A percentile compares a stretch with the other conserved stretches of the same genome.
Evolutionary conservation across 305 asterid genomes (phyloP).

Genomic region (Solanum chacoense): DNA sequence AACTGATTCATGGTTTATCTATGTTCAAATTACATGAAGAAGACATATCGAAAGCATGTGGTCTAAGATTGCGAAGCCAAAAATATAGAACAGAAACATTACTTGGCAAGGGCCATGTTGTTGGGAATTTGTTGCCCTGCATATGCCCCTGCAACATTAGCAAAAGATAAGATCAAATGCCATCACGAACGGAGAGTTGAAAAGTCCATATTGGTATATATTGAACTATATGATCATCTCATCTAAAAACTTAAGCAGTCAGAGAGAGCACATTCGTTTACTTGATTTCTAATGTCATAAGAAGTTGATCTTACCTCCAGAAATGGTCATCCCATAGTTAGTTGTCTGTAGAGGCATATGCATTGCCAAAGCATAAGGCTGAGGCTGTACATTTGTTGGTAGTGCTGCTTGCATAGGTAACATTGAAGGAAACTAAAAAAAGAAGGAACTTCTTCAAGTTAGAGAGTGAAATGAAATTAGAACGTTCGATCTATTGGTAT

Average conservation of each 20-base stretch:
- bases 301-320: constrained; percentile 27
- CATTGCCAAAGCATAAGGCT: constrained; percentile 24
- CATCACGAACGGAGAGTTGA: background rate
- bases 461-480: background rate
- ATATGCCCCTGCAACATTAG: constrained; percentile 36
- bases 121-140: constrained; percentile 33
- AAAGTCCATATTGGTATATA: background rate
- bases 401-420: constrained; percentile 42
- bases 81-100: background rate
- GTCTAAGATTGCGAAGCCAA: background rate
- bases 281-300: background rate
- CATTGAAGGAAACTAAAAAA: constrained; percentile 46
- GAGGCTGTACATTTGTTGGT: constrained; percentile 11
- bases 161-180: background rate
- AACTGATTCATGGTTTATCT: background rate
- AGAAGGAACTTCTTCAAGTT: background rate
- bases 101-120: constrained; percentile 35
- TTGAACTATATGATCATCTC: background rate
- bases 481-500: background rate
- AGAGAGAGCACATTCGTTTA: background rate
- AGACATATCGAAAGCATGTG: background rate
- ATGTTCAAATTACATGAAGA: background rate
- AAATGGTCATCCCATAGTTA: constrained; percentile 34
- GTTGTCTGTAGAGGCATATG: constrained; percentile 17
- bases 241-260: background rate